Base-by-base conservation (phyloP, 805 yeast genomes). In the Suhomyces xylopsoci region DNA sequence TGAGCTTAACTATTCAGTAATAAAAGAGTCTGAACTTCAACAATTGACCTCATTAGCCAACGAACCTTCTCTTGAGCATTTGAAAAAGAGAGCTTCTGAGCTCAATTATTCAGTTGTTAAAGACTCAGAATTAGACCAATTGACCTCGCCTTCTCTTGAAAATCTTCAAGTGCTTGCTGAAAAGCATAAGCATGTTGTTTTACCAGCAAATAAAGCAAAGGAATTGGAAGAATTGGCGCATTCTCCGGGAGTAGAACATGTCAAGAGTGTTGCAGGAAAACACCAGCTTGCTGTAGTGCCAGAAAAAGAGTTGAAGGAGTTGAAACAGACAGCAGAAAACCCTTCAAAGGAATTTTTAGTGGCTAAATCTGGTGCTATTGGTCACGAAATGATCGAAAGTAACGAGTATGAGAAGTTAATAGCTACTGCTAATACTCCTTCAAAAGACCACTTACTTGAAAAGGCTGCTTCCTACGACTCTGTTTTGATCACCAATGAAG, bases 341-440 rank as follows among this genome's bases (percentile, higher is more conserved):
- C 67, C 68, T 5, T 42, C 61, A 2, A 41, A 51, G 5, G 59
- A 55, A 10, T 58, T 61, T 20, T 44, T 63, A 44, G 53, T 51
- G 34, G 47, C 51, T 19, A 63, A 58, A 40, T 53, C 59, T 8
- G 43, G 30, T 10, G 58, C 56, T 7, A 48, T 60, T 30, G 57
- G 58, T 57, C 48, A 58, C 36, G 50, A 51, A 17, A 43, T 52
- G 17, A 51, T 58, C 8, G 45, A 55, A 36, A 25, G 52, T 7
- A 44, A 62, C 6, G 52, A 58, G 20, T 58, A 66, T 43, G 47
- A 52, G 30, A 47, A 42, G 28, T 42, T 42, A 10, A 22, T 12
- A n/a, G 14, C 12, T 12, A 24, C 45, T 9, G 5, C 22, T 1
- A 20, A 24, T 9, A 12, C n/a, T 14, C 45, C 45, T 24, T 22